Evolutionary conservation across 352 stramenopile genomes (phyloP).

Genomic region (Phytophthora brassicae): DNA sequence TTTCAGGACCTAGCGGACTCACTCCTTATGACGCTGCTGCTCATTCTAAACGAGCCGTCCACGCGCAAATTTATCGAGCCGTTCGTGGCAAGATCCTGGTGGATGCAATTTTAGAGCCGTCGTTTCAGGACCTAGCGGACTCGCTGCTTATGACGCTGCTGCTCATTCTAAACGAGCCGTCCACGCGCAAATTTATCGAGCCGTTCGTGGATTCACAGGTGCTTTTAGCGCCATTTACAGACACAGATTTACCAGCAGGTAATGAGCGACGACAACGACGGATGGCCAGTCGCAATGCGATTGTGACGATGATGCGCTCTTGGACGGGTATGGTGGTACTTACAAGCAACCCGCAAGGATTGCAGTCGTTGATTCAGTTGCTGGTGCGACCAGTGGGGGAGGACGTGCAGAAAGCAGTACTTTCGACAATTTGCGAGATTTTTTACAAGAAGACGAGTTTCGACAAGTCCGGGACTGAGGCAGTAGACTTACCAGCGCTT

Average conservation of each 20-base stretch:
- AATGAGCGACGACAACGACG: conserved; percentile 86
- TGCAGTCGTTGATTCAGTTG: conserved; percentile 85
- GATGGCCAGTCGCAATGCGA: conserved; percentile 89
- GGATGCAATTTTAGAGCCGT: conserved; percentile 87
- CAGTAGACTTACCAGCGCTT: conserved; percentile 47
- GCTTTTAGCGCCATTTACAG: conserved; percentile 85
- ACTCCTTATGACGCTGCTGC: conserved; percentile 82
- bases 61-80: conserved; percentile 87
- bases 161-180: conserved; percentile 82
- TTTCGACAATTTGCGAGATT: conserved; percentile 89
- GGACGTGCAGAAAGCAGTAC: conserved; percentile 86
- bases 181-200: conserved; percentile 84
- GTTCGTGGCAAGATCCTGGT: conserved; percentile 89
- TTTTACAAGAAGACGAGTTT: conserved; percentile 88
- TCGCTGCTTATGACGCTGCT: conserved; percentile 86
- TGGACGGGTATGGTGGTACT: conserved; percentile 89
- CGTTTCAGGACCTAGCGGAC: conserved; percentile 84
- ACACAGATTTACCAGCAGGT: conserved; percentile 81
- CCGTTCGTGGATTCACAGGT: conserved; percentile 89
- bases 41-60: conserved; percentile 83
- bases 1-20: conserved; percentile 87
- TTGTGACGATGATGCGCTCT: conserved; percentile 90
- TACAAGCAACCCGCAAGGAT: conserved; percentile 85
- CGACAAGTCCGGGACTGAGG: conserved; percentile 55
- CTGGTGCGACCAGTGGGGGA: conserved; percentile 87